phyloP scores from a whole-genome alignment of 2,329 filamentous ascomycete species.

The Arthrobotrys iridis region DNA sequence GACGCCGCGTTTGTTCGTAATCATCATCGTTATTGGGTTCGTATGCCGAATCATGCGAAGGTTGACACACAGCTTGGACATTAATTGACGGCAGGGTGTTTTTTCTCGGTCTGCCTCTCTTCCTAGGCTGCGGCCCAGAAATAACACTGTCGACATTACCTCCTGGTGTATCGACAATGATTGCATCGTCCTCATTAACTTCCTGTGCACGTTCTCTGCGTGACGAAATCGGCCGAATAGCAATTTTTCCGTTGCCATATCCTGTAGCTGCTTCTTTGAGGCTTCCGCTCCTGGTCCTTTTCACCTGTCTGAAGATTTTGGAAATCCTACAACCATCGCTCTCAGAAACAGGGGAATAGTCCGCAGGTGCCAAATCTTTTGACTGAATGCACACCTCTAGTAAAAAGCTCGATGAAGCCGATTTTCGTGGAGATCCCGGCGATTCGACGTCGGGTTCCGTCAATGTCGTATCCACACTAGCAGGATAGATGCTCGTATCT shows the following conservation, averaged over 20 bases:
- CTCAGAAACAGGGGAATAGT: not conserved
- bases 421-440: not conserved
- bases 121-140: not conserved
- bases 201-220: not conserved
- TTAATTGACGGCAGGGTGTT: not conserved
- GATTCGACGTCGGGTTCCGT: slow-evolving; percentile 8
- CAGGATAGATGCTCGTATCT: slow-evolving; percentile 20
- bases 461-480: slow-evolving; percentile 48
- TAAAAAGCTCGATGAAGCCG: slow-evolving; percentile 13
- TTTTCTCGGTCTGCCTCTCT: slow-evolving; percentile 40
- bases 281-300: slow-evolving; percentile 1
- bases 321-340: slow-evolving; percentile 15
- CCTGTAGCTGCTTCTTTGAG: not conserved
- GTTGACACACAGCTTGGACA: not conserved
- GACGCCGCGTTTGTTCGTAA: not conserved
- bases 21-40: slow-evolving; percentile 23
- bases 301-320: slow-evolving; percentile 22
- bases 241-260: not conserved
- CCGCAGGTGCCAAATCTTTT: not conserved
- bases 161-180: not conserved
- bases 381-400: slow-evolving; percentile 33
- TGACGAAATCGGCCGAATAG: not conserved
- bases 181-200: not conserved
- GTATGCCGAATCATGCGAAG: slow-evolving; percentile 21
- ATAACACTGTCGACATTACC: not conserved